phyloP scores from a whole-genome alignment of 2,329 filamentous ascomycete species.

The Fusarium setosum region DNA sequence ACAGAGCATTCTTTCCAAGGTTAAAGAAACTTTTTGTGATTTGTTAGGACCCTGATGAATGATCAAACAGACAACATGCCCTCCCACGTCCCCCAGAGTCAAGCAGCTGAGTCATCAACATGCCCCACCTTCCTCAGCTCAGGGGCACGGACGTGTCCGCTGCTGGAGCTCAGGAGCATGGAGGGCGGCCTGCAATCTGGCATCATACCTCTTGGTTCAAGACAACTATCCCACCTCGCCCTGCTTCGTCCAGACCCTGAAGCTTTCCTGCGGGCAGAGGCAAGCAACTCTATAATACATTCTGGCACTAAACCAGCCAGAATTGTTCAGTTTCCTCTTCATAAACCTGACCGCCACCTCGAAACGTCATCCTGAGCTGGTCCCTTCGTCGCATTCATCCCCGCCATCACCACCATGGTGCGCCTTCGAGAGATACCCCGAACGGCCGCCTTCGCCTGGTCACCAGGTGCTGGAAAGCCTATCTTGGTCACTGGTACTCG shows the following conservation, averaged over 20 bases:
- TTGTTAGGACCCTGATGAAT: too few relatives aligned
- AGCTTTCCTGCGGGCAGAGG: slow-evolving; percentile 48
- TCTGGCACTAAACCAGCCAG: slow-evolving; percentile 33
- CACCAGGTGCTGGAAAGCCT: slow-evolving; percentile 80
- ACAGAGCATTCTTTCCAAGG: too few relatives aligned
- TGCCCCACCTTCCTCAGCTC: slow-evolving; percentile 36
- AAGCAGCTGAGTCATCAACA: slow-evolving; percentile 30
- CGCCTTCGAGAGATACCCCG: slow-evolving; percentile 95
- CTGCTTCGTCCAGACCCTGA: slow-evolving; percentile 37
- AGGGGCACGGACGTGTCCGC: slow-evolving; percentile 42
- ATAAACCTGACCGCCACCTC: slow-evolving; percentile 25
- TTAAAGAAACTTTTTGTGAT: too few relatives aligned
- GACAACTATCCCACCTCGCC: slow-evolving; percentile 39
- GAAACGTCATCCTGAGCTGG: slow-evolving; percentile 36
- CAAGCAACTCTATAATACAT: slow-evolving; percentile 34
- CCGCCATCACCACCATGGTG: slow-evolving; percentile 75
- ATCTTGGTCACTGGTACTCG: slow-evolving; percentile 93
- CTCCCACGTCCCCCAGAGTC: not conserved
- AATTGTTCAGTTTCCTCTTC: slow-evolving; percentile 32
- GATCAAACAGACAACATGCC: not conserved
- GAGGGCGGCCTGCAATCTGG: slow-evolving; percentile 57
- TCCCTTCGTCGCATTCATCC: slow-evolving; percentile 40
- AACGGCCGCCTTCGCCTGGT: slow-evolving; percentile 98
- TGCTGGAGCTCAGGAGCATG: slow-evolving; percentile 46
- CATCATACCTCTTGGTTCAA: slow-evolving; percentile 52